Conservation (phyloP, 257 asterid genomes). For the Ilex asprella region DNA sequence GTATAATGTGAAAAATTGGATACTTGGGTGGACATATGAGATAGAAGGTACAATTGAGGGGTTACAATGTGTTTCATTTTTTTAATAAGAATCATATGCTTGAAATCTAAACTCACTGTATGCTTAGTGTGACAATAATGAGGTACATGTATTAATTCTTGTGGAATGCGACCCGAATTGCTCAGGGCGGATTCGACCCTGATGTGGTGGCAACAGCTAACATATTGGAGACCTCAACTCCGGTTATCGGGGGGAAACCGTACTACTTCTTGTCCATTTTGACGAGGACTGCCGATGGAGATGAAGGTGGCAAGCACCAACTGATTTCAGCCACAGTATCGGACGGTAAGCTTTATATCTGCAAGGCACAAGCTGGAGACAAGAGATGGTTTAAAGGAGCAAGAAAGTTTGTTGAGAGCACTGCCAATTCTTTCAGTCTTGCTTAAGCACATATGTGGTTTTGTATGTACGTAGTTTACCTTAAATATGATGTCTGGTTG, state of each 20-base stretch:
- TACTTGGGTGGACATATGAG: too few species aligned
- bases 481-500: too few species aligned
- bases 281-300: conserved; percentile 93
- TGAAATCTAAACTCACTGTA: too few species aligned
- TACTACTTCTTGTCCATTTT: conserved; percentile 55
- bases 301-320: conserved; percentile 87
- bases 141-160: too few species aligned
- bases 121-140: too few species aligned
- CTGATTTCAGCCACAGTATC: conserved; percentile 58
- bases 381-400: conserved; percentile 99
- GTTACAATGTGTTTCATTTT: too few species aligned
- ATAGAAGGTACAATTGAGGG: too few species aligned
- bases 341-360: conserved; percentile 74
- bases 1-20: background rate
- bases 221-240: conserved; percentile 60
- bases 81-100: too few species aligned
- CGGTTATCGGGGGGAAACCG: conserved; percentile 40
- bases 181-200: conserved; percentile 82
- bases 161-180: background rate
- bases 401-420: conserved; percentile 63
- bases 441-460: conserved; percentile 30
- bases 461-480: too few species aligned
- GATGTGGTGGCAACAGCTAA: conserved; percentile 79
- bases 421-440: conserved; percentile 70
- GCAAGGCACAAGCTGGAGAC: conserved; percentile 98